Conservation (phyloP, 106 monocot genomes). For the Dioscorea alata region DNA sequence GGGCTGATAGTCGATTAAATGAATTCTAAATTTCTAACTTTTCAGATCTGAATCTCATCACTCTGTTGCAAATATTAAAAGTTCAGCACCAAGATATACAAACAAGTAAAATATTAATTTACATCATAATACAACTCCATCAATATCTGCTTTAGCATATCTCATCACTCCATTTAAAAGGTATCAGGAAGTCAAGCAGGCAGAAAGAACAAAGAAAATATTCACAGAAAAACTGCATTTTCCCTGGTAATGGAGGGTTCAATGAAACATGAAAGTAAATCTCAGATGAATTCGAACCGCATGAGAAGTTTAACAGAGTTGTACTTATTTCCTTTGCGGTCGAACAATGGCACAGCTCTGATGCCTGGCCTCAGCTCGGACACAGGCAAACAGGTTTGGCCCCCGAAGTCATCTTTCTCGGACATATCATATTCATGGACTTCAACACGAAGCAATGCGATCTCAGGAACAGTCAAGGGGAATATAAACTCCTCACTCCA, state of each 20-base stretch:
- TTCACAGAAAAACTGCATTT: neutral
- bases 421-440: conserved; percentile 36
- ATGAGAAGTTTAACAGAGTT: conserved; percentile 25
- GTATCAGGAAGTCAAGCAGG: too few species aligned
- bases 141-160: neutral
- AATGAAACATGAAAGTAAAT: neutral
- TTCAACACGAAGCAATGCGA: conserved; percentile 33
- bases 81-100: neutral
- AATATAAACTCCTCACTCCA: conserved; percentile 40
- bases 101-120: neutral
- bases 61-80: too few species aligned
- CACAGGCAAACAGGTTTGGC: conserved; percentile 31
- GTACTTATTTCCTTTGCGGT: conserved; percentile 21
- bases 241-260: neutral
- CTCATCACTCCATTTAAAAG: neutral
- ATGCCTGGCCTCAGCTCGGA: conserved; percentile 27
- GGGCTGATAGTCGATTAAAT: too few species aligned
- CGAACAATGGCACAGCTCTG: conserved; percentile 28
- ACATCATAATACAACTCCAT: neutral
- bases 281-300: conserved; percentile 17
- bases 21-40: too few species aligned
- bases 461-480: conserved; percentile 27
- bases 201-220: neutral
- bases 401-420: conserved; percentile 36
- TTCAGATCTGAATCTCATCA: too few species aligned